A percentile compares a stretch with the other conserved stretches of the same genome.
phyloP scores from a whole-genome alignment of 768 basidiomycete genomes.

The Russula brevipes region DNA sequence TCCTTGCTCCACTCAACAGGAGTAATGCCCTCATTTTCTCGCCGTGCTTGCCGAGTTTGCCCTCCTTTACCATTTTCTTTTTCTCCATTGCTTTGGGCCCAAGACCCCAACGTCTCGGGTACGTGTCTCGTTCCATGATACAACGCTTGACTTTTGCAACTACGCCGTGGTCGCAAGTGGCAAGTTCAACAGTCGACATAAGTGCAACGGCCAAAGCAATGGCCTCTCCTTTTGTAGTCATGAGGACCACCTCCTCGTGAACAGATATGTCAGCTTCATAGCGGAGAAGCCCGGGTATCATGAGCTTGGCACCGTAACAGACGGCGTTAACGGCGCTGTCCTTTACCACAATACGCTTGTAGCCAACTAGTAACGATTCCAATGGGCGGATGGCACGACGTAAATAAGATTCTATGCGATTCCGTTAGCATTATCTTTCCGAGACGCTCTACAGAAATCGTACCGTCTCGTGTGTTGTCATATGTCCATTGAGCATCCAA shows the following conservation, averaged over 20 bases:
- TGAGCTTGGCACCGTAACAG: constrained; percentile 98
- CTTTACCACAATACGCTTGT: constrained; percentile 98
- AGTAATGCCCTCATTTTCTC: constrained; percentile 84
- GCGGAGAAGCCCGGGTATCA: constrained; percentile 97
- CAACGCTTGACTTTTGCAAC: constrained; percentile 99
- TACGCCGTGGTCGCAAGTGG: constrained; percentile 97
- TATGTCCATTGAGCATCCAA: constrained; percentile 98
- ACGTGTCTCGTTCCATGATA: constrained; percentile 99
- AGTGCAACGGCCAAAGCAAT: constrained; percentile 93
- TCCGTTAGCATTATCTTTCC: constrained; percentile 16
- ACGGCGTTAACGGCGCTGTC: constrained; percentile 99
- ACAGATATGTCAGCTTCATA: constrained; percentile 94
- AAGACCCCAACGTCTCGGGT: constrained; percentile 96
- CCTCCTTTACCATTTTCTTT: constrained; percentile 98
- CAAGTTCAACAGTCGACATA: constrained; percentile 98
- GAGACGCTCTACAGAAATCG: constrained; percentile 3
- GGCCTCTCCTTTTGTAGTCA: constrained; percentile 99
- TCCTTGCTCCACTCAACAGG: constrained; percentile 88
- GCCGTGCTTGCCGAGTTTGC: constrained; percentile 92
- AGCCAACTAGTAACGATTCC: constrained; percentile 89
- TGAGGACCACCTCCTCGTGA: constrained; percentile 93
- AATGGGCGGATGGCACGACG: constrained; percentile 91
- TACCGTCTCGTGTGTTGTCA: constrained; percentile 95
- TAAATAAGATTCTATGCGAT: constrained; percentile 81
- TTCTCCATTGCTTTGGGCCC: constrained; percentile 97